A percentile compares a stretch with the other conserved stretches of the same genome.
phyloP scores from a whole-genome alignment of 2,329 filamentous ascomycete genomes.

The Nigrograna mackinnonii region DNA sequence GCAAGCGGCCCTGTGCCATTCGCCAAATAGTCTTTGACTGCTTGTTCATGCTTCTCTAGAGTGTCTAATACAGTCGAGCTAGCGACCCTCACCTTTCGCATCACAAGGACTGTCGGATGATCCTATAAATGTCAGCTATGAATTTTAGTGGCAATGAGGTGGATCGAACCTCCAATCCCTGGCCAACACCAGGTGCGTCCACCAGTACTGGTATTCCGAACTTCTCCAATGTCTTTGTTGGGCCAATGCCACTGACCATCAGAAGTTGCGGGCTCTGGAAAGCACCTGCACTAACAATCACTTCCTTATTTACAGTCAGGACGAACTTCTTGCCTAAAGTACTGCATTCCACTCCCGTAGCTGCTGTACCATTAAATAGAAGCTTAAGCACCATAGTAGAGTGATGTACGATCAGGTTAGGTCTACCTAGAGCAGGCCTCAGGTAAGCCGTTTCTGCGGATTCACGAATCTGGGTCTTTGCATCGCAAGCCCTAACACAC shows the following conservation, averaged over 20 bases:
- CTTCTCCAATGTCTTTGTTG: conserved; percentile 19
- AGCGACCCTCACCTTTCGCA: conserved; percentile 11
- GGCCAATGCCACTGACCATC: conserved; percentile 44
- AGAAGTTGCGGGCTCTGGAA: conserved; percentile 43
- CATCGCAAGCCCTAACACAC: conserved; percentile 9
- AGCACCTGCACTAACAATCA: conserved; percentile 36
- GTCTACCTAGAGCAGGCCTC: conserved; percentile 8
- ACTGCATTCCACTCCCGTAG: conserved; percentile 13
- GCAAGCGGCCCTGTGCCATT: conserved; percentile 14
- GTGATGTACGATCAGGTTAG: conserved; percentile 54
- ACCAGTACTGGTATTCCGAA: conserved; percentile 21
- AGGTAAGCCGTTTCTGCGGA: conserved; percentile 21
- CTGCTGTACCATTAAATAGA: conserved; percentile 16
- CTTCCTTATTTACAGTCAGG: conserved; percentile 26
- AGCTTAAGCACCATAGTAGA: conserved; percentile 63
- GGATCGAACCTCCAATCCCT: conserved; percentile 17
- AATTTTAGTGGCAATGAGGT: background rate
- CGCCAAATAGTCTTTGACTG: conserved; percentile 6
- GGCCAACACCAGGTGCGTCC: conserved; percentile 24
- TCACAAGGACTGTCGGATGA: conserved; percentile 23
- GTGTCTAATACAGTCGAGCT: conserved; percentile 13
- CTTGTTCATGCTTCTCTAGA: conserved; percentile 10
- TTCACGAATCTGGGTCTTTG: conserved; percentile 12
- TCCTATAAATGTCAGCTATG: conserved; percentile 14
- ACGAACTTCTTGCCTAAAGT: conserved; percentile 10